These are phyloP conservation scores for Diaporthe humulicola DNA, from an alignment of 2,329 filamentous ascomycete species.

Conservation along the genomic window DNA sequence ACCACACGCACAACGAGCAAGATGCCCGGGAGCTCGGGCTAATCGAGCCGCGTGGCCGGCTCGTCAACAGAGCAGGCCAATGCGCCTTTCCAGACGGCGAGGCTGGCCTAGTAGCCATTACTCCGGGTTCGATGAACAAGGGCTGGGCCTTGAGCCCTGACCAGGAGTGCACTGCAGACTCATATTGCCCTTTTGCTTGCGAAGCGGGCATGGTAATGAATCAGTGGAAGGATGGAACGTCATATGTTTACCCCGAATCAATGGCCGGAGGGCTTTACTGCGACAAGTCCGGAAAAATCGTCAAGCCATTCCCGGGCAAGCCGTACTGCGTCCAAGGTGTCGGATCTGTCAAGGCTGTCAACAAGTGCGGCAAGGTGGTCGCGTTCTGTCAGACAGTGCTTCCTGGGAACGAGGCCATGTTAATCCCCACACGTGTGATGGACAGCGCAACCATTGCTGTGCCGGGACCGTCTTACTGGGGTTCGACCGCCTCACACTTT, in stretches of 20 bases:
- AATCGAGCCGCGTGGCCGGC: constrained; percentile 41
- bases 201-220: constrained; percentile 81
- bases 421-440: constrained; percentile 80
- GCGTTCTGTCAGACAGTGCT: constrained; percentile 85
- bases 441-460: constrained; percentile 74
- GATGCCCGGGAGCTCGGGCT: constrained; percentile 34
- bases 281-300: constrained; percentile 72
- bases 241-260: constrained; percentile 77
- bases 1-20: constrained; percentile 51
- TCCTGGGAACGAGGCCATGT: constrained; percentile 85
- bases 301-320: constrained; percentile 77
- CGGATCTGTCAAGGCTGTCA: constrained; percentile 74
- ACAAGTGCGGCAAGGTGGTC: constrained; percentile 72
- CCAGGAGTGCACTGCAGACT: constrained; percentile 74
- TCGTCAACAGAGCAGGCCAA: constrained; percentile 65
- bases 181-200: constrained; percentile 83
- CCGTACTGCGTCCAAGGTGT: constrained; percentile 79
- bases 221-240: constrained; percentile 81
- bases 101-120: constrained; percentile 76
- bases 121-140: constrained; percentile 73
- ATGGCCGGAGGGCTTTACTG: constrained; percentile 85
- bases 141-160: constrained; percentile 88
- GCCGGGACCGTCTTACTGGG: constrained; percentile 79
- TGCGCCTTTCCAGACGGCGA: constrained; percentile 78
- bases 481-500: constrained; percentile 80